Conservation (phyloP, 179 eudicot genomes). For the Camellia oleifera region DNA sequence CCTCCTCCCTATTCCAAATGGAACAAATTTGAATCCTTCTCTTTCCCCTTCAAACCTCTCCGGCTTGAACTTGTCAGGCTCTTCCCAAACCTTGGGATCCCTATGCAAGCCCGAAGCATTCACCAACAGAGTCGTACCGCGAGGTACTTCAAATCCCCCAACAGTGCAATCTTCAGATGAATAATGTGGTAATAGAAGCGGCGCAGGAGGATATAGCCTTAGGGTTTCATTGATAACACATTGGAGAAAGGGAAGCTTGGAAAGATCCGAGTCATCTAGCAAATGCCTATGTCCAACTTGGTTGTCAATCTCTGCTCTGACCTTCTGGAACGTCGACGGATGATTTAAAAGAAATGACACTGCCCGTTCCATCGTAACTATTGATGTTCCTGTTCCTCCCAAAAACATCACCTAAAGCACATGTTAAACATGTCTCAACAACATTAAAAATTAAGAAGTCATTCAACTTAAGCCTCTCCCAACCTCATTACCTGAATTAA, state of each 20-base stretch:
- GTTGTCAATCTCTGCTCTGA: constrained; percentile 17
- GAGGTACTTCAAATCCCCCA: constrained; percentile 13
- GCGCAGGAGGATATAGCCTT: constrained; percentile 10
- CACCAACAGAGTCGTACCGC: constrained; percentile 14
- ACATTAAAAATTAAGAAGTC: no score
- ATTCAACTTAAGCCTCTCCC: no score
- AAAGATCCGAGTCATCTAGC: constrained; percentile 11
- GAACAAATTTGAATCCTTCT: constrained; percentile 14
- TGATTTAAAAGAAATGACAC: constrained; percentile 9
- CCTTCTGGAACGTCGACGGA: not conserved
- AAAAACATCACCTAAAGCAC: constrained; percentile 14
- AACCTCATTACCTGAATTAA: no score
- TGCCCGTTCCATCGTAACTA: constrained; percentile 9
- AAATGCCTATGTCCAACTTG: constrained; percentile 8
- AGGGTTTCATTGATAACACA: constrained; percentile 19
- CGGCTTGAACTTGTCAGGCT: constrained; percentile 14
- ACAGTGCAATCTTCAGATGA: constrained; percentile 13
- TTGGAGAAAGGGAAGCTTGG: constrained; percentile 12
- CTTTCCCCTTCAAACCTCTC: constrained; percentile 17
- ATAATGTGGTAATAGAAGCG: constrained; percentile 16
- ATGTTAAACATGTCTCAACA: not conserved
- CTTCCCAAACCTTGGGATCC: constrained; percentile 20
- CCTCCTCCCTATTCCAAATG: constrained; percentile 19
- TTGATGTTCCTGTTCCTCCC: constrained; percentile 16
- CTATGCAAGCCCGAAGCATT: constrained; percentile 21